phyloP scores from a whole-genome alignment of 768 basidiomycete species.

The Termitomyces sp. region DNA sequence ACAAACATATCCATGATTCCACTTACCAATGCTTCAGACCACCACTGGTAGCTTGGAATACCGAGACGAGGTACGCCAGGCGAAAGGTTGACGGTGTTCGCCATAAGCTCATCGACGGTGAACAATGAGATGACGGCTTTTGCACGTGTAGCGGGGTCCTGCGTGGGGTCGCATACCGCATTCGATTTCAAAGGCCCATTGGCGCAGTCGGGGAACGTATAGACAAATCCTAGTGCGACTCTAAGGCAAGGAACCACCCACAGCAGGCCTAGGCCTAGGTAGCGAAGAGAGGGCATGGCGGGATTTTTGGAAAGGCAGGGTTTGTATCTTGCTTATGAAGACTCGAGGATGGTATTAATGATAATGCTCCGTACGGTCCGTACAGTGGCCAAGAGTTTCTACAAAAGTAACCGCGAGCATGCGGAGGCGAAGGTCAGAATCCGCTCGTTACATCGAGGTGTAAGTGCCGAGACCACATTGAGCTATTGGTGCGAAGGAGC shows the following conservation, averaged over 20 bases:
- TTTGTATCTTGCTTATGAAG: background rate
- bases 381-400: background rate
- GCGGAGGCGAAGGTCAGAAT: background rate
- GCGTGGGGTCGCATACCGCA: conserved; percentile 43
- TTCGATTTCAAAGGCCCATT: conserved; percentile 41
- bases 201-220: conserved; percentile 47
- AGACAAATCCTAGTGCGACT: conserved; percentile 17
- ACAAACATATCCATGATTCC: background rate
- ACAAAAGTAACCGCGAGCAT: background rate
- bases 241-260: conserved; percentile 4
- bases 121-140: conserved; percentile 46
- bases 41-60: conserved; percentile 58
- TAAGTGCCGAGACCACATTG: no score
- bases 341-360: background rate
- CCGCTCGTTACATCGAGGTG: background rate
- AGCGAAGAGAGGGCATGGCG: conserved; percentile 1
- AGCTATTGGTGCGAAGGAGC: background rate
- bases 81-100: conserved; percentile 45
- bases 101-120: conserved; percentile 47
- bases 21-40: conserved; percentile 53
- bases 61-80: conserved; percentile 53
- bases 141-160: conserved; percentile 43
- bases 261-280: no score
- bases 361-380: background rate
- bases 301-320: no score